Base-by-base conservation (phyloP, 2,329 filamentous ascomycete genomes). In the Botrytis medusae region DNA sequence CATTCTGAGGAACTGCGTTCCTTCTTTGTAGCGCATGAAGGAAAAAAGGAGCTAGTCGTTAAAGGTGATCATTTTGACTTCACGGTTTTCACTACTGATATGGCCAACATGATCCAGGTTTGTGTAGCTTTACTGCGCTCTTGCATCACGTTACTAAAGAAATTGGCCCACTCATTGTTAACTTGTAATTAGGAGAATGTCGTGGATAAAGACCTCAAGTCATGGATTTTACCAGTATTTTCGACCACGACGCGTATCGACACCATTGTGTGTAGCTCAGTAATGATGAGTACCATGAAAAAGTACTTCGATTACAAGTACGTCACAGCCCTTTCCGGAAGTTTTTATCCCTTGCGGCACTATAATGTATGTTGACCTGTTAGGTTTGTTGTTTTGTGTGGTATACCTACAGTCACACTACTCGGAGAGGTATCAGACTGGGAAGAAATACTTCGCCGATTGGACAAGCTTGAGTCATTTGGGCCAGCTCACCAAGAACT, bases 371-470 rank as follows among this genome's bases (percentile, higher is more conserved):
- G n/a, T 8, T 57, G 8, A 57, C 6, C 6, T 57, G n/a, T 29
- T 57, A 57, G 51, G 6, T 29, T 2, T 32, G 0, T 8, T 8
- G 0, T 18, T 29, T 0, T 0, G 16, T 57, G 51, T 57, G 51
- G 51, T 29, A 57, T 57, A 57, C 51, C 51, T 57, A 57, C 51
- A 8, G 51, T 57, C 51, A 57, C 51, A 29, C 29, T 57, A 57
- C 51, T 57, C 51, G 51, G 51, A 32, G 51, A 57, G 14, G 6
- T 57, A 29, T 57, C 51, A 57, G n/a, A 57, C n/a, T 57, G 51
- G 51, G n/a, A 57, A 57, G 51, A 57, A 29, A 57, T 57, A 8
- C 51, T 57, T 57, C 51, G 51, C 14, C 51, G 51, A 6, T 14
- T 57, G 51, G 51, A 57, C 3, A 57, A 57, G 51, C 51, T 57